Evolutionary conservation across 352 stramenopile species (phyloP).

Genomic region (Pseudoperonospora humuli): DNA sequence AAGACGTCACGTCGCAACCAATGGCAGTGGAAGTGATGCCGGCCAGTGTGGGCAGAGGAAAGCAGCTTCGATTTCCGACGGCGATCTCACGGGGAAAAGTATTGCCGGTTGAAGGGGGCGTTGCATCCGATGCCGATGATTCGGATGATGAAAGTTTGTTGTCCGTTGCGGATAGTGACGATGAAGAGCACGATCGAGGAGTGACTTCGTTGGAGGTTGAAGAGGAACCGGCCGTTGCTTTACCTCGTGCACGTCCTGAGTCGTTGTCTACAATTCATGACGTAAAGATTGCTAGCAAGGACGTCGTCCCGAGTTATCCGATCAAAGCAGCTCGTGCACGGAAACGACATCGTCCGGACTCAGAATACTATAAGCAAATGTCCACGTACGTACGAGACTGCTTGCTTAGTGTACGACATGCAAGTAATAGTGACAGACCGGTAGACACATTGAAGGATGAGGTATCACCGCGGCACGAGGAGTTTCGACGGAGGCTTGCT

Average conservation of each 20-base stretch:
- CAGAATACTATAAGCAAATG: conserved; percentile 79
- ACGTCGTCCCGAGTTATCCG: conserved; percentile 32
- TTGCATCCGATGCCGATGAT: conserved; percentile 38
- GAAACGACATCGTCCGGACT: conserved; percentile 78
- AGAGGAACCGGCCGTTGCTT: conserved; percentile 19
- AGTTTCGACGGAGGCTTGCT: conserved; percentile 65
- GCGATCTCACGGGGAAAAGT: conserved; percentile 69
- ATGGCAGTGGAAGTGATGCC: conserved; percentile 66
- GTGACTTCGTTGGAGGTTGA: conserved; percentile 19
- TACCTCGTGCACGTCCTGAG: conserved; percentile 7
- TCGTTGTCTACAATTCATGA: conserved; percentile 4
- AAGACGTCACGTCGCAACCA: conserved; percentile 10
- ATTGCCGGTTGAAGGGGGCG: conserved; percentile 31
- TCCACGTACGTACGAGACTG: conserved; percentile 79
- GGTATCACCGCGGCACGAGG: conserved; percentile 31
- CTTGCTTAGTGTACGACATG: conserved; percentile 67
- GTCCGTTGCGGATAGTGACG: conserved; percentile 56
- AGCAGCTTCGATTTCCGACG: conserved; percentile 70
- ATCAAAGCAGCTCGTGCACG: conserved; percentile 67
- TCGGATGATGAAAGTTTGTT: conserved; percentile 69
- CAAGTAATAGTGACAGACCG: conserved; percentile 20
- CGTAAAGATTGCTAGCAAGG: conserved; percentile 14
- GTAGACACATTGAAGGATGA: conserved; percentile 48
- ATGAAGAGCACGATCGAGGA: conserved; percentile 39
- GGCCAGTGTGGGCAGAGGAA: conserved; percentile 56